Base-by-base conservation (phyloP, 108 stramenopile genomes). In the Epipyxis sp. region DNA sequence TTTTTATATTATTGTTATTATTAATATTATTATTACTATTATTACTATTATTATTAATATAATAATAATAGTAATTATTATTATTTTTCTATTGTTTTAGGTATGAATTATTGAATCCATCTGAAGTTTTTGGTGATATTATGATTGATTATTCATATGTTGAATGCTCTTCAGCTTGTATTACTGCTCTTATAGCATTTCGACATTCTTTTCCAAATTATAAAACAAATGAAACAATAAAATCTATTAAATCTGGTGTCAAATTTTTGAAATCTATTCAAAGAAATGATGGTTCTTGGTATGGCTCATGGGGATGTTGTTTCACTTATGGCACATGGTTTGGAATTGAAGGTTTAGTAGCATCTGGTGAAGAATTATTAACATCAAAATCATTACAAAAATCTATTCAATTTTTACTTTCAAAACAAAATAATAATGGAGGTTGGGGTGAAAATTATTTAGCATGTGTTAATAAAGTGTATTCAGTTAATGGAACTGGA, bases 141-240 rank as follows among this genome's bases (percentile, higher is more conserved):
- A 99, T 99, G 98, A 97, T 99, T 80, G 98, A 99, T 78, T 99
- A 99, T 81, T 94, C 94, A 1, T 99, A 99, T 84, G 94, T 93
- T 3, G 98, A 99, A 84, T 96, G 95, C 84, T 91, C 91, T 45
- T 96, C 95, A 87, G 96, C 98, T n/a, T 90, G 87, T 57, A 69
- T 97, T 77, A 94, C 93, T 3, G 98, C 93, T 1, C 82, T 99
- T 59, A 85, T 77, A 13, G 91, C 94, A n/a, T 99, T 97, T 77
- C 82, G 80, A 3, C 91, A 93, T 76, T 40, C 32, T 30, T 90
- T 79, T 80, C 92, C 95, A 16, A 59, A 87, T 13, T 92, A 95
- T 85, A 85, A 94, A 30, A 67, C 82, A 25, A 82, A 79, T 34
- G 95, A 97, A 59, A 86, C 97, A 43, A 76, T 80, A 43, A 79